Conservation (phyloP, 2,329 filamentous ascomycete species). For the Chlorencoelia australis region DNA sequence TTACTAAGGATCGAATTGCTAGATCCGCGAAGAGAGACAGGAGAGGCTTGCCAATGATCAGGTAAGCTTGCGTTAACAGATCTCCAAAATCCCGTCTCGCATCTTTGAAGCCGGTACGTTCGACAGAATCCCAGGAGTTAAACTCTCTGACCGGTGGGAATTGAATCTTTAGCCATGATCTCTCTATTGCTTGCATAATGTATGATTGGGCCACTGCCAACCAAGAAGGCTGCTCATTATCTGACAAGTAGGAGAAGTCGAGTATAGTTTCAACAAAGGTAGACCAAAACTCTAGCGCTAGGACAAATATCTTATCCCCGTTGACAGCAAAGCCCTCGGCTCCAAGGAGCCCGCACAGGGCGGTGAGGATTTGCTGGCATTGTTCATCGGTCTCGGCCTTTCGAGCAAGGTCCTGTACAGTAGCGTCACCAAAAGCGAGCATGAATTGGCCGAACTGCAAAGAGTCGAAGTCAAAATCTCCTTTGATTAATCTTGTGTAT, state of each 20-base stretch:
- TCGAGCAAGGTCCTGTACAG: slow-evolving; percentile 48
- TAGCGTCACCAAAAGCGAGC: slow-evolving; percentile 59
- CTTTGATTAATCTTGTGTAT: slow-evolving; percentile 44
- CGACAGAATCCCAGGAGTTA: slow-evolving; percentile 58
- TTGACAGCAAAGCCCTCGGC: slow-evolving; percentile 56
- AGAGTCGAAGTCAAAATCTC: slow-evolving; percentile 53
- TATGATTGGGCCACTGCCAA: slow-evolving; percentile 46
- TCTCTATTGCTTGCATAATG: slow-evolving; percentile 54
- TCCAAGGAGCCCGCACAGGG: slow-evolving; percentile 54
- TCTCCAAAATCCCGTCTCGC: slow-evolving; percentile 74
- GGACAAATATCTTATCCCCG: slow-evolving; percentile 66
- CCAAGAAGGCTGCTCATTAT: slow-evolving; percentile 41
- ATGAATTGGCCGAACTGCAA: slow-evolving; percentile 58
- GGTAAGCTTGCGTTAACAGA: slow-evolving; percentile 61
- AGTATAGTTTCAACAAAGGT: slow-evolving; percentile 61
- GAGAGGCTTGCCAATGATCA: slow-evolving; percentile 45
- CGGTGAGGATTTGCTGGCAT: slow-evolving; percentile 43
- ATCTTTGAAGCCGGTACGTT: slow-evolving; percentile 57
- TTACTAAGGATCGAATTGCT: slow-evolving; percentile 38
- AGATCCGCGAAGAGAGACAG: slow-evolving; percentile 47
- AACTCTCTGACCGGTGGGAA: slow-evolving; percentile 46
- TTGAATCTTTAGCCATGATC: slow-evolving; percentile 58
- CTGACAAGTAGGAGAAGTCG: slow-evolving; percentile 45
- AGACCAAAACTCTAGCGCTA: slow-evolving; percentile 70
- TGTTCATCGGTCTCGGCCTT: slow-evolving; percentile 36